phyloP scores from a whole-genome alignment of 768 basidiomycete genomes.

The Rhodotorula paludigena region DNA sequence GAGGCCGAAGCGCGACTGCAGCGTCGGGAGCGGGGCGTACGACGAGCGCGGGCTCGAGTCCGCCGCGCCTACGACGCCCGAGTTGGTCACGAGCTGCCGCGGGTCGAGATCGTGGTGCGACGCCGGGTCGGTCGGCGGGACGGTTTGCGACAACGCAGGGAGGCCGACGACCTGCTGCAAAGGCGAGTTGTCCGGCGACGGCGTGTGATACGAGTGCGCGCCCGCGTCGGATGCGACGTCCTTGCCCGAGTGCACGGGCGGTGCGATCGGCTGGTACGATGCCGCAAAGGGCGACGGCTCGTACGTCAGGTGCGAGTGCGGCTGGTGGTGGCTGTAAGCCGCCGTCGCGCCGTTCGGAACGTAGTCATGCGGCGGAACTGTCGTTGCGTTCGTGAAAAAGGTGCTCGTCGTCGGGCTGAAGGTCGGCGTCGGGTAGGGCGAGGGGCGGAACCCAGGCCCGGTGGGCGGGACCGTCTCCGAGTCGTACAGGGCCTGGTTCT shows the following conservation, averaged over 20 bases:
- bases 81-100: too few species aligned
- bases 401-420: constrained; percentile 12
- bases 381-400: neutral
- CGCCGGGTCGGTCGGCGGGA: neutral
- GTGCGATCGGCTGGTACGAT: neutral
- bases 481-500: neutral
- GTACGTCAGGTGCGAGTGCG: neutral
- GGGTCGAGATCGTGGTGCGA: neutral
- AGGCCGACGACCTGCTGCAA: neutral
- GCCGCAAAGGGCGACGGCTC: neutral
- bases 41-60: neutral
- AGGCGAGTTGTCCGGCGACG: neutral
- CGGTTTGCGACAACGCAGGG: neutral
- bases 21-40: neutral
- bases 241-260: too few species aligned
- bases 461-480: too few species aligned
- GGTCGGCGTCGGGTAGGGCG: constrained; percentile 31
- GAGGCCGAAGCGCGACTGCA: neutral
- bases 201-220: neutral
- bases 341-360: neutral
- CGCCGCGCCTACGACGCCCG: too few species aligned
- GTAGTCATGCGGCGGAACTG: neutral
- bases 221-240: neutral
- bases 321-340: neutral
- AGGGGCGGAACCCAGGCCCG: constrained; percentile 4